Conservation (phyloP, 2,329 filamentous ascomycete genomes). For the Penicillium sp. region DNA sequence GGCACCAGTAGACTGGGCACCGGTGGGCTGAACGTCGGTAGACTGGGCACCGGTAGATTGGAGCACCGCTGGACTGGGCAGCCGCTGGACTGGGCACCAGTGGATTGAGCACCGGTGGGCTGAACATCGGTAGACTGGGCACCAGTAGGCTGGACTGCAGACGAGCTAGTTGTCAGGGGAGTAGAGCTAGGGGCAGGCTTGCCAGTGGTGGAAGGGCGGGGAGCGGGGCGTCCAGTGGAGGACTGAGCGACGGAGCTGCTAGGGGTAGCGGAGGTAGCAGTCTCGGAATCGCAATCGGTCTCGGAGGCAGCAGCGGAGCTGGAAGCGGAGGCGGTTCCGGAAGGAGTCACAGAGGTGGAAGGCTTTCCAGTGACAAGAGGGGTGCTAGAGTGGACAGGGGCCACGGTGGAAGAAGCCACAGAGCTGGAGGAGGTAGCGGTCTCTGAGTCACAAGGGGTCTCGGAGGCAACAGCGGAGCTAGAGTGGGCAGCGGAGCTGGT, state of each 20-base stretch:
- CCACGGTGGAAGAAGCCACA: conserved; percentile 2
- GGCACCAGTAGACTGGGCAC: background rate
- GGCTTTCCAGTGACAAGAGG: background rate
- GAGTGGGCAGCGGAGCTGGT: conserved; percentile 1
- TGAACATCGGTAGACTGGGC: background rate
- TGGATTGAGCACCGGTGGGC: background rate
- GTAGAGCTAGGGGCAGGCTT: conserved; percentile 7
- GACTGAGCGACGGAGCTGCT: conserved; percentile 9
- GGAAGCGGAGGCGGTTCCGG: background rate
- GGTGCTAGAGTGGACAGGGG: conserved; percentile 1
- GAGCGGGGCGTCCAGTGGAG: conserved; percentile 1
- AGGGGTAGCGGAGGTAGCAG: background rate
- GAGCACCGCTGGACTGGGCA: background rate
- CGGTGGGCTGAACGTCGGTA: background rate
- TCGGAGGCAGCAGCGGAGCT: background rate
- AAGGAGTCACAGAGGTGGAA: background rate
- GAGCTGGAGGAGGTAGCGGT: conserved; percentile 7
- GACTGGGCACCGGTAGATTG: background rate
- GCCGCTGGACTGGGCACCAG: background rate
- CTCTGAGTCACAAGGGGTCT: conserved; percentile 1
- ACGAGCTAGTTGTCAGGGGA: background rate
- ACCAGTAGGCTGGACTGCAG: conserved; percentile 1
- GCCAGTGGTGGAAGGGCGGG: conserved; percentile 4
- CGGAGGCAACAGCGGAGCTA: background rate
- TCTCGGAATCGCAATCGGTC: background rate